Percentiles rank a stretch among this genome's conserved stretches.
Evolutionary conservation across 2,329 filamentous ascomycete species (phyloP).

Genomic region (Zymoseptoria ardabiliae): DNA sequence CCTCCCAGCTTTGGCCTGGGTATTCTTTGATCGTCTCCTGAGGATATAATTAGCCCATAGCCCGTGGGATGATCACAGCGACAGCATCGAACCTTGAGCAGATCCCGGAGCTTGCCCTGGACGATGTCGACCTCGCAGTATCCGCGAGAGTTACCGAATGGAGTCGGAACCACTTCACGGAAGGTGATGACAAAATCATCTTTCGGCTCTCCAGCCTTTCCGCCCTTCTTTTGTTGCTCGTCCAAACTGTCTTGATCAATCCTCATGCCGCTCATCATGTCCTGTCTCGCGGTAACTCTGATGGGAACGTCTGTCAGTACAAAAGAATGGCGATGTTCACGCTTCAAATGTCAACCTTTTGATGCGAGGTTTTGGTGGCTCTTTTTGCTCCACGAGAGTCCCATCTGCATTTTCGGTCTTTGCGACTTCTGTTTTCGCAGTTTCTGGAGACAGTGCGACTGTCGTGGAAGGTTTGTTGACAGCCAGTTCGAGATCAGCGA

Average conservation of each 20-base stretch:
- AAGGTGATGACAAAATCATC: neutral
- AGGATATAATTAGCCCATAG: too few species aligned
- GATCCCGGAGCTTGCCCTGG: neutral
- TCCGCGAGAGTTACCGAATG: neutral
- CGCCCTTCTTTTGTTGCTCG: neutral
- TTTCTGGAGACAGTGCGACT: neutral
- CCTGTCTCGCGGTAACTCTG: too few species aligned
- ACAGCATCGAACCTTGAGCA: neutral
- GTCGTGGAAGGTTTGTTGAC: neutral
- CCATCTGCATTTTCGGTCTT: neutral
- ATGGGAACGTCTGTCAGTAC: too few species aligned
- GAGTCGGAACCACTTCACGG: neutral
- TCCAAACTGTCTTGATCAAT: neutral
- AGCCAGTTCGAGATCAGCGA: conserved; percentile 1
- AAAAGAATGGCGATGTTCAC: too few species aligned
- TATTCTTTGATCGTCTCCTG: neutral
- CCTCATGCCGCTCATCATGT: too few species aligned
- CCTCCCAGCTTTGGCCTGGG: neutral
- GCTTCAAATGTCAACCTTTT: neutral
- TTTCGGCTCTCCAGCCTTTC: neutral
- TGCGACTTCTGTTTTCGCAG: neutral
- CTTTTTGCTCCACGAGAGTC: neutral
- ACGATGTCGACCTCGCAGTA: neutral
- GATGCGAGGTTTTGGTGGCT: neutral
- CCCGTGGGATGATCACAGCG: too few species aligned